Base-by-base conservation (phyloP, 2,329 filamentous ascomycete genomes). In the Alternaria hordeiaustralica region DNA sequence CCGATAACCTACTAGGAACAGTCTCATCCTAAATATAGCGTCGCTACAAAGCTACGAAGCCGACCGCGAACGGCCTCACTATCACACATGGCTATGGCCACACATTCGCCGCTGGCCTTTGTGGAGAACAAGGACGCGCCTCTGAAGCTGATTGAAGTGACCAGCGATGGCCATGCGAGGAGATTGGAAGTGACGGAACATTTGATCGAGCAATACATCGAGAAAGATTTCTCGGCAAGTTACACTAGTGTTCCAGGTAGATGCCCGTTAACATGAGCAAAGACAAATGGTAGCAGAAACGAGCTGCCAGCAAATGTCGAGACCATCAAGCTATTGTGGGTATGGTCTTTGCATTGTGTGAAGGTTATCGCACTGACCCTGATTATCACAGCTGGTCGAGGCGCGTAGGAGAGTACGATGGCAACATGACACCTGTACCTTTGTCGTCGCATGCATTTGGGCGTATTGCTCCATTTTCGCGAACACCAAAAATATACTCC, bases 181-280 rank as follows among this genome's bases (percentile, higher is more conserved):
- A 55, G 51, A 7, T 18, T 20, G 10, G 26, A 60, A 12, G 50
- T 60, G 4, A 60, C 28, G 20, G 44, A 55, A 8, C 44, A 26
- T 3, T 44, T 56, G 11, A 28, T 60, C 6, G 50, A 60, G 18
- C 13, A 20, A 13, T 60, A 60, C 13, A 60, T 60, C 18, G 50
- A 60, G 28, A 46, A 56, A 13, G 58, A 56, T 9, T 60, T 47
- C 20, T 25, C 33, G 44, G 11, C 23, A 56, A 26, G 44, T 11
- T 7, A 5, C 12, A 28, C 3, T 6, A 5, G 12, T 3, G 1
- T 11, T 11, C 6, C 11, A 3, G 6, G 7, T 7, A n/a, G 13
- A 25, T 6, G 20, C 20, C 6, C 4, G 20, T 4, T 54, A 6
- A 54, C 30, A 5, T 13, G 7, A 7, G 4, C 0, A 5, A 43